A percentile compares a stretch with the other conserved stretches of the same genome.
phyloP scores from a whole-genome alignment of 176 grass and related monocot species.

The Triticum monococcum region DNA sequence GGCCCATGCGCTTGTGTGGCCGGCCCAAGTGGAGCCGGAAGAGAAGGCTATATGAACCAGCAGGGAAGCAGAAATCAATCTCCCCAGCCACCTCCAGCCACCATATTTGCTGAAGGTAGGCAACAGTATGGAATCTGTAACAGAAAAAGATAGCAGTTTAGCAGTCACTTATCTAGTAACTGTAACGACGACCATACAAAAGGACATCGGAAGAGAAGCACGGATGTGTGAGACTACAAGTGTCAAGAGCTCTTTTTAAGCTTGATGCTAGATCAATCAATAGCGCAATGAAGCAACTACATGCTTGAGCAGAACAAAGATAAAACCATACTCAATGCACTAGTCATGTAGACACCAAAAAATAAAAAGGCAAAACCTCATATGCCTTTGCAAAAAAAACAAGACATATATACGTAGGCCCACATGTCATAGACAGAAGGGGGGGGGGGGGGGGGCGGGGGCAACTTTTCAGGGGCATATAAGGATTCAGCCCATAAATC shows the following conservation, averaged over 20 bases:
- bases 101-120: constrained; percentile 98
- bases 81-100: constrained; percentile 92
- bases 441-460: too few relatives aligned
- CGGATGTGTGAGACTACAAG: not conserved
- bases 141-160: constrained; percentile 23
- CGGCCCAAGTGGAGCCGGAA: constrained; percentile 83
- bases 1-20: constrained; percentile 68
- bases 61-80: constrained; percentile 81
- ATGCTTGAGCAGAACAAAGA: not conserved
- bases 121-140: constrained; percentile 75
- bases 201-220: not conserved
- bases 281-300: not conserved
- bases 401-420: too few relatives aligned
- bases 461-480: not conserved
- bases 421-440: not conserved
- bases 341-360: not conserved
- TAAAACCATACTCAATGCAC: too few relatives aligned
- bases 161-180: constrained; percentile 8
- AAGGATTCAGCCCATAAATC: not conserved
- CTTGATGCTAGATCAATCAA: not conserved
- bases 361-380: not conserved
- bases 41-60: constrained; percentile 73
- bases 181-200: constrained; percentile 8
- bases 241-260: not conserved
- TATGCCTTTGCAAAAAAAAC: too few relatives aligned